Base-by-base conservation (phyloP, 2,329 filamentous ascomycete genomes). In the Saccharata proteae region DNA sequence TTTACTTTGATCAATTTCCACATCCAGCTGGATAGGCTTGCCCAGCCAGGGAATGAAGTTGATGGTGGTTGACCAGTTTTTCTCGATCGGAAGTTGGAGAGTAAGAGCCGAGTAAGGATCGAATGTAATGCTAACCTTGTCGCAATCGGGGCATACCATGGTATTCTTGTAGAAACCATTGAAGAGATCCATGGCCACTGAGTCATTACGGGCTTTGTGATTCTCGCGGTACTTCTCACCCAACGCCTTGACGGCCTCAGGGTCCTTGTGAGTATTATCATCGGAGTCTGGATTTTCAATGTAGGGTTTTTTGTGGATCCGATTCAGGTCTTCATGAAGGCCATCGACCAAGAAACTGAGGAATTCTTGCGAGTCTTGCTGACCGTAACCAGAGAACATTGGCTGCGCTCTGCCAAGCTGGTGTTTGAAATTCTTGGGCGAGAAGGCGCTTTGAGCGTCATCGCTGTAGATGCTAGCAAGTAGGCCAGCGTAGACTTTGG, bases 131-230 rank as follows among this genome's bases (percentile, higher is more conserved):
- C 86, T 94, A 57, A 96, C 80, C 60, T 96, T 98, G 44, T 79
- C 71, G 54, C 90, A 98, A 6, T 70, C 71, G 0, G 90, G 90
- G 49, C 90, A 98, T 40, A 90, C 79, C 40, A 98, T 71, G 1
- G 88, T 96, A 26, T 92, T 96, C 61, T 96, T 94, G 69, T 96
- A 98, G 69, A 96, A 84, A 40, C 90, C 90, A 14, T 84, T 92
- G 55, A 98, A 98, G 8, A 98, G 67, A 51, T 98, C 90, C 35
- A 84, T 88, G 42, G 94, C 82, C 23, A 96, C 80, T 0, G 90
- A 96, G 49, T 96, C 85, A 43, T 98, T 93, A 31, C 90, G 77
- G 40, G 79, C 77, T 49, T 84, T 82, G 42, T 93, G 93, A 37
- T 93, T 93, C 39, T 83, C 76, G 74, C 88, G 92, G 38, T 90